Base-by-base conservation (phyloP, 768 basidiomycete species). In the Leccinum uliginosum region DNA sequence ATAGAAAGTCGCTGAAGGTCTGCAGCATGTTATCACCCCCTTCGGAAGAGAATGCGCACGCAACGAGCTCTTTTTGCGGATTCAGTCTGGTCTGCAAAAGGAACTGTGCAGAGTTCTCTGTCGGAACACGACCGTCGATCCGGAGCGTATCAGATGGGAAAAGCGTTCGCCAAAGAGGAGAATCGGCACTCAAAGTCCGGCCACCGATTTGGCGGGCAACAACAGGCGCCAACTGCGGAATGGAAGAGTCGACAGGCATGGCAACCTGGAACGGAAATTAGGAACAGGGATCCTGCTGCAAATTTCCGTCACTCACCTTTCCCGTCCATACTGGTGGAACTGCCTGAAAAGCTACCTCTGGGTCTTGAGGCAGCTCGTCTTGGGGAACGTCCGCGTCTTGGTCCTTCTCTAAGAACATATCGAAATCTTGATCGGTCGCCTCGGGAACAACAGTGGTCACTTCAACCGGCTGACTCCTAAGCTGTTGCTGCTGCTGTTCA, bases 71-170 rank as follows among this genome's bases (percentile, higher is more conserved):
- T 64, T 89, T 91, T 21, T 83, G 73, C 0, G 84, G 73, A 55
- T 89, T 91, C 75, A 94, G 74, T 40, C 89, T 78, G 68, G 84
- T 89, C 55, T 90, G 85, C 19, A 91, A 75, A 46, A 96, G 75
- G 70, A 91, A 96, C 57, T 90, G 83, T 14, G 83, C 74, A 3
- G 92, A 91, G 58, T 82, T 85, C n/a, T 81, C 79, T 4, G 84
- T 82, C 4, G 87, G 83, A 23, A 96, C 91, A 35, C 93, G 86
- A 0, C 93, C 93, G 61, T 93, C 92, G 58, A 94, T 90, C 23
- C 85, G 77, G 21, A 93, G 77, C 21, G 80, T 74, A 45, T 82
- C 80, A 11, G 81, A 75, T 15, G 91, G 89, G 67, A 95, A 89
- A 32, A 96, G 75, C 0, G 83, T 84, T 55, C 77, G 77, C 93